Evolutionary conservation across 371 early-diverging fungal species (phyloP).

Genomic region (Mortierella polycephala): DNA sequence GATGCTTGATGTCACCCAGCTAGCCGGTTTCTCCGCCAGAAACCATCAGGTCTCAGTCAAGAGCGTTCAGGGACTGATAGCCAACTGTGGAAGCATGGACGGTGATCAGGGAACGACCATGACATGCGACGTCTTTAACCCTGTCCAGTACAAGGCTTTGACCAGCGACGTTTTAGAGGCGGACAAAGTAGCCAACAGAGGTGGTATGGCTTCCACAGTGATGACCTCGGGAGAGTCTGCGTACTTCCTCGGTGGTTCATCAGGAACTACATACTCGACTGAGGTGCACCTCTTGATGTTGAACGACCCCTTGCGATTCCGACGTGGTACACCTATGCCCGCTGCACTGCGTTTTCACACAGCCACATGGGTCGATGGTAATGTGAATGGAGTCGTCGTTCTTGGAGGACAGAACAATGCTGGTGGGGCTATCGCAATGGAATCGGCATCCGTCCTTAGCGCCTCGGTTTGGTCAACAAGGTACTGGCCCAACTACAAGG

Average conservation of each 20-base stretch:
- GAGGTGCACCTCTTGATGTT: neutral
- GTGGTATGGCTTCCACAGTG: conserved; percentile 32
- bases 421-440: conserved; percentile 1
- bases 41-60: conserved; percentile 15
- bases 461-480: neutral
- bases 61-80: conserved; percentile 2
- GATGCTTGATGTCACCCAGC: conserved; percentile 15
- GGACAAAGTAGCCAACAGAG: neutral
- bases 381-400: conserved; percentile 18
- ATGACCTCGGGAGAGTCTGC: neutral
- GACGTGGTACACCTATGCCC: conserved; percentile 2
- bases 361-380: conserved; percentile 24
- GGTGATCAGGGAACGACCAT: neutral
- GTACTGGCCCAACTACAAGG: neutral
- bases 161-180: neutral
- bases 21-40: conserved; percentile 23
- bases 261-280: neutral
- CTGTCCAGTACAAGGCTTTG: conserved; percentile 16
- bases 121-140: conserved; percentile 30
- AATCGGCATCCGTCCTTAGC: neutral
- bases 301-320: neutral
- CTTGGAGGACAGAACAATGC: conserved; percentile 26
- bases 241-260: conserved; percentile 31
- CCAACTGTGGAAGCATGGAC: conserved; percentile 36
- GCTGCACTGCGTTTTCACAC: conserved; percentile 20